phyloP scores from a whole-genome alignment of 1,139 yeast genomes.

The Scheffersomyces stambukii region DNA sequence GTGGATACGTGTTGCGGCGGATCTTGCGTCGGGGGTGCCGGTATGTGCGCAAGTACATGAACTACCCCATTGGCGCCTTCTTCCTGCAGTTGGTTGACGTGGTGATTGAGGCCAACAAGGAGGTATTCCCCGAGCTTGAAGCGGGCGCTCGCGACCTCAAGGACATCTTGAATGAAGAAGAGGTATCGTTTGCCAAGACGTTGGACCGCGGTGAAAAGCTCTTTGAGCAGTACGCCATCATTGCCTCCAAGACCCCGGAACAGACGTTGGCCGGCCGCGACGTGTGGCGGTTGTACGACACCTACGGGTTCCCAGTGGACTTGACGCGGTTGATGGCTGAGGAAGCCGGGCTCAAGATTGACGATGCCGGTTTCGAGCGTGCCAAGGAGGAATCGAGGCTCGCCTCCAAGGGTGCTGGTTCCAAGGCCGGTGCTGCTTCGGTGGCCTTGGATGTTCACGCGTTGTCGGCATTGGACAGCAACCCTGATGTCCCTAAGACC shows the following conservation, averaged over 20 bases:
- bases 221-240: slow-evolving; percentile 86
- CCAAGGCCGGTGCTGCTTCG: slow-evolving; percentile 52
- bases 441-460: slow-evolving; percentile 90
- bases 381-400: slow-evolving; percentile 88
- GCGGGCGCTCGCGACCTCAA: slow-evolving; percentile 70
- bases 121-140: slow-evolving; percentile 85
- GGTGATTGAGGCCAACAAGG: slow-evolving; percentile 81
- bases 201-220: slow-evolving; percentile 97
- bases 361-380: slow-evolving; percentile 84
- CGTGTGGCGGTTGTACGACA: slow-evolving; percentile 97
- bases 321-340: slow-evolving; percentile 97
- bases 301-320: slow-evolving; percentile 99
- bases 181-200: slow-evolving; percentile 88
- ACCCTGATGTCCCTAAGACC: slow-evolving; percentile 68
- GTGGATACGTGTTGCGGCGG: slow-evolving; percentile 97
- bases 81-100: slow-evolving; percentile 92
- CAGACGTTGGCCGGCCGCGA: slow-evolving; percentile 86
- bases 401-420: slow-evolving; percentile 87
- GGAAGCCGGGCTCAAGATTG: slow-evolving; percentile 92
- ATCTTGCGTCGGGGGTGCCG: slow-evolving; percentile 97
- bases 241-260: slow-evolving; percentile 71
- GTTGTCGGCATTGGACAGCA: slow-evolving; percentile 58
- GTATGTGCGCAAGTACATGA: slow-evolving; percentile 92
- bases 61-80: slow-evolving; percentile 91
- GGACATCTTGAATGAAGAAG: slow-evolving; percentile 94